These are phyloP conservation scores for Xylariaceae sp. DNA, from an alignment of 2,329 filamentous ascomycete species.

Conservation along the genomic window DNA sequence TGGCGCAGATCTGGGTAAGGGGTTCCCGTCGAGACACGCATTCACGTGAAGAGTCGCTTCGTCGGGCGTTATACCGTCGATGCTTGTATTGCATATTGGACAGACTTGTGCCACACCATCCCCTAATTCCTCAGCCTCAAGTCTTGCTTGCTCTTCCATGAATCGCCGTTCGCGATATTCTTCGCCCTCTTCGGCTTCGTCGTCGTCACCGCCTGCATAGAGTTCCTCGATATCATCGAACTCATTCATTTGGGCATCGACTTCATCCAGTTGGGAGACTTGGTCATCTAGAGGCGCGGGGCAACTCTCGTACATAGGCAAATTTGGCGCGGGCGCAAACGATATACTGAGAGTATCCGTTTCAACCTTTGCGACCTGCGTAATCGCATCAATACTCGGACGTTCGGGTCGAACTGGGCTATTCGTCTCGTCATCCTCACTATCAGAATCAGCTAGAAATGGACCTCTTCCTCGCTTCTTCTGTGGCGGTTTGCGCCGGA, in stretches of 20 bases:
- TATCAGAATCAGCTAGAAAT: constrained; percentile 66
- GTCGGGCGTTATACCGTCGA: constrained; percentile 56
- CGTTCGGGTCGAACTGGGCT: constrained; percentile 5
- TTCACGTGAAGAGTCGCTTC: constrained; percentile 85
- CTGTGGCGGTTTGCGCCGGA: constrained; percentile 15
- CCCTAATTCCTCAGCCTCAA: constrained; percentile 55
- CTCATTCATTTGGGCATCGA: constrained; percentile 34
- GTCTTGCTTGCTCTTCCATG: constrained; percentile 69
- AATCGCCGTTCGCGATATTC: constrained; percentile 62
- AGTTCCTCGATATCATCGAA: constrained; percentile 52
- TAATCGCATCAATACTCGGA: constrained; percentile 1
- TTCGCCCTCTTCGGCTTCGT: constrained; percentile 50
- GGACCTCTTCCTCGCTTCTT: constrained; percentile 44
- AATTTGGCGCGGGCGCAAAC: constrained; percentile 14
- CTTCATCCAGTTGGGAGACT: constrained; percentile 13
- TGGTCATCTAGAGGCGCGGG: constrained; percentile 20
- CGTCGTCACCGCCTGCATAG: constrained; percentile 41
- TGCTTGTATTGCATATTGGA: constrained; percentile 68
- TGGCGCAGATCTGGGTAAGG: constrained; percentile 48
- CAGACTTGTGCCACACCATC: constrained; percentile 47
- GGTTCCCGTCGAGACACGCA: constrained; percentile 79
- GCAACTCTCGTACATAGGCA: constrained; percentile 28
- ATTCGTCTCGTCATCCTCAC: constrained; percentile 26
- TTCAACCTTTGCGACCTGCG: not conserved
- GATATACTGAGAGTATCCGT: constrained; percentile 10